Evolutionary conservation across 495 filamentous ascomycete genomes (phyloP).

Genomic region (Podospora tetraspora): DNA sequence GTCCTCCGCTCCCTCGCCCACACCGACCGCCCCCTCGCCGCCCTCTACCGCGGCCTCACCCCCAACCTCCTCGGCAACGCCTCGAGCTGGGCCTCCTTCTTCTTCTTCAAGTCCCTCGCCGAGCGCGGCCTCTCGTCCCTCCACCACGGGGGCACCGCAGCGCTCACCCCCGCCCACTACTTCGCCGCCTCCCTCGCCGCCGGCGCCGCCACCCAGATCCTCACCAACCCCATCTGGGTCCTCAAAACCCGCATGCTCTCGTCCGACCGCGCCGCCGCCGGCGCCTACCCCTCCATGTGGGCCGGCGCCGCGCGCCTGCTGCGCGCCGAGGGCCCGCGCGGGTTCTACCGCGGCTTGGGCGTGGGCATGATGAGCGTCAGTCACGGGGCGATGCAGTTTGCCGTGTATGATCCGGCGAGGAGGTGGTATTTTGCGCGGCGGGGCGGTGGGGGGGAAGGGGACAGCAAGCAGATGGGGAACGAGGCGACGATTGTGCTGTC

Average conservation of each 20-base stretch:
- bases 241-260: constrained; percentile 97
- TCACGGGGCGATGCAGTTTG: constrained; percentile 93
- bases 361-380: constrained; percentile 85
- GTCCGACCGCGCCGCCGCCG: constrained; percentile 61
- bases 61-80: constrained; percentile 91
- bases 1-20: constrained; percentile 36
- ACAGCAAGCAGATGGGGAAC: constrained; percentile 53
- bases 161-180: constrained; percentile 73
- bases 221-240: constrained; percentile 98
- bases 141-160: no score
- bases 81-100: constrained; percentile 87
- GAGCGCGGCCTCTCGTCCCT: constrained; percentile 36
- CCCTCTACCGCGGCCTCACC: constrained; percentile 81
- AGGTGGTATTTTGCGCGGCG: constrained; percentile 42
- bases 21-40: constrained; percentile 46
- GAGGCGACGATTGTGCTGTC: constrained; percentile 72
- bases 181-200: constrained; percentile 74
- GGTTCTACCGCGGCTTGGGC: constrained; percentile 79
- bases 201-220: constrained; percentile 66
- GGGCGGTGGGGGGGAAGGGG: constrained; percentile 15
- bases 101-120: constrained; percentile 55
- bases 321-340: constrained; percentile 61
- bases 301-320: constrained; percentile 62
- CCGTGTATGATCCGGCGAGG: constrained; percentile 88
- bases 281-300: constrained; percentile 74